Percentiles rank a stretch among this genome's conserved stretches.
Conservation (phyloP, 257 asterid species). For the Prunella vulgaris region DNA sequence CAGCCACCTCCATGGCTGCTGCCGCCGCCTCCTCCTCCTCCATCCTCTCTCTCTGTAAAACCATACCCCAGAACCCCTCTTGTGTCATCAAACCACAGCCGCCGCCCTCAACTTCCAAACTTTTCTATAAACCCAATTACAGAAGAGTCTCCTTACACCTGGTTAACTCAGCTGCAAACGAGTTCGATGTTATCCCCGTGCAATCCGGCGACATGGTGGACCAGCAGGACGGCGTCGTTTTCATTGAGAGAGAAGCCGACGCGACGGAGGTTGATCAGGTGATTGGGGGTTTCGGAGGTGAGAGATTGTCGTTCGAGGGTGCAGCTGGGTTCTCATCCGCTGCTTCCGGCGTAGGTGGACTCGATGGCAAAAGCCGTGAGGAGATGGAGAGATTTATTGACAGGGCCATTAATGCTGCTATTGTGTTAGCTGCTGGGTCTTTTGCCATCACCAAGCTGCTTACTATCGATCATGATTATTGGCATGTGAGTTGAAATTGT, state of each 20-base stretch:
- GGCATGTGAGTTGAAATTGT: conserved; percentile 61
- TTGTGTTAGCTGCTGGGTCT: conserved; percentile 74
- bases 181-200: conserved; percentile 45
- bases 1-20: conserved; percentile 31
- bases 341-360: conserved; percentile 41
- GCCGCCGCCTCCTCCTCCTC: conserved; percentile 41
- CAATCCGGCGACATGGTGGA: conserved; percentile 48
- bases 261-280: conserved; percentile 45
- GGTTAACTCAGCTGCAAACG: conserved; percentile 35
- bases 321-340: conserved; percentile 47
- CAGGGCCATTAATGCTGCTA: conserved; percentile 67
- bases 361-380: conserved; percentile 32
- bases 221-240: conserved; percentile 50
- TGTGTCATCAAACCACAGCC: conserved; percentile 17
- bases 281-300: conserved; percentile 58
- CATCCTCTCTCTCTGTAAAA: conserved; percentile 44
- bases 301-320: conserved; percentile 58
- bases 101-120: conserved; percentile 16
- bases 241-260: conserved; percentile 33
- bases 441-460: conserved; percentile 77
- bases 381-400: conserved; percentile 46
- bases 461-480: conserved; percentile 70
- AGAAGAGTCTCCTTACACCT: conserved; percentile 24
- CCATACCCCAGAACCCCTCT: conserved; percentile 21
- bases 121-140: conserved; percentile 16